Conservation (phyloP, 1,284 basidiomycete species). For the Trametes polyzona region DNA sequence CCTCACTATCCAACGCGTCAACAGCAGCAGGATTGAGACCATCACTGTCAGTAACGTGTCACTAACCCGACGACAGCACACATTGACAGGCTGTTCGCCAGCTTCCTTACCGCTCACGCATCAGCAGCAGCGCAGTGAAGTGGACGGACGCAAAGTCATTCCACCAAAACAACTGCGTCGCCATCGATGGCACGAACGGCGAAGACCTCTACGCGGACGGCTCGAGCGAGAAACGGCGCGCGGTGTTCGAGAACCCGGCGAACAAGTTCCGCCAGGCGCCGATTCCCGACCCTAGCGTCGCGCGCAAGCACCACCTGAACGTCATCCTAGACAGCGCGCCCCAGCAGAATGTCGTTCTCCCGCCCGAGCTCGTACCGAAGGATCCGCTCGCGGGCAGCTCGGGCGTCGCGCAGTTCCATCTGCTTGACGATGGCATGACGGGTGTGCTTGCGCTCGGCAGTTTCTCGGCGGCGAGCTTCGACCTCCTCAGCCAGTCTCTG, state of each 20-base stretch:
- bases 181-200: slow-evolving; percentile 55
- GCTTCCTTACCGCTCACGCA: slow-evolving; percentile 63
- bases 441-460: slow-evolving; percentile 64
- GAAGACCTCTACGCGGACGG: slow-evolving; percentile 42
- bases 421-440: slow-evolving; percentile 56
- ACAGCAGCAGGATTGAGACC: slow-evolving; percentile 45
- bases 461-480: slow-evolving; percentile 52
- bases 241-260: slow-evolving; percentile 25
- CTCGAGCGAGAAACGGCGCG: slow-evolving; percentile 8
- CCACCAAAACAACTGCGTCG: slow-evolving; percentile 57
- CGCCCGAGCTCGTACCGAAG: slow-evolving; percentile 47
- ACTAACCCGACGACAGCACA: background rate
- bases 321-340: slow-evolving; percentile 54
- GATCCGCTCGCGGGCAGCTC: slow-evolving; percentile 48
- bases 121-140: slow-evolving; percentile 44
- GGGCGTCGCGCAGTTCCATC: slow-evolving; percentile 57
- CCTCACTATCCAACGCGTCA: slow-evolving; percentile 50
- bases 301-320: slow-evolving; percentile 49
- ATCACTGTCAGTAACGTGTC: slow-evolving; percentile 44
- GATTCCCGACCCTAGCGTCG: slow-evolving; percentile 37
- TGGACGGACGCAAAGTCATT: slow-evolving; percentile 58
- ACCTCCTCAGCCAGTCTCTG: slow-evolving; percentile 47
- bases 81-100: slow-evolving; percentile 20
- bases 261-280: slow-evolving; percentile 54
- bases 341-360: slow-evolving; percentile 52